Evolutionary conservation across 768 basidiomycete species (phyloP), one percentile per base, ranked within the genome.

Genomic region (Suillus brevipes): DNA sequence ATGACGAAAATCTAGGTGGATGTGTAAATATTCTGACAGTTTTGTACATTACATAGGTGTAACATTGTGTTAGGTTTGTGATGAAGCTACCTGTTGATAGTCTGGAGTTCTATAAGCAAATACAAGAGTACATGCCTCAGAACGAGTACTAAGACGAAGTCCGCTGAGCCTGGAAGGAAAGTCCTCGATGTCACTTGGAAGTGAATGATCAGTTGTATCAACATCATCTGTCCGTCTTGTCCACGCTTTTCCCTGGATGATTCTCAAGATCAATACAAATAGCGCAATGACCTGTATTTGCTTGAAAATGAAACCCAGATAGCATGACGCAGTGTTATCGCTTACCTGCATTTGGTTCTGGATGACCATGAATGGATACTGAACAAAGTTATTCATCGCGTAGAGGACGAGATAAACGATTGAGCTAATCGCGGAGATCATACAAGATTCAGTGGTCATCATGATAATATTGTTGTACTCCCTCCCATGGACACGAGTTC

Each of bases 1-100:
- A 74, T 87, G 81, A 81, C 78, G 63, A 89, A 89, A 75, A 68
- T 76, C 55, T 74, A 61, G 45, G 16, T 10, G 40, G 18, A 10
- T 16, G 7, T 36, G 38, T 58, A 10, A 40, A 59, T 42, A 14
- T 37, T 55, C 10, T 13, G 20, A 36, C 31, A 12, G 38, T 20
- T 59, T 10, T 59, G 58, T 59, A 59, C 40, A 59, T 28, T 59
- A 18, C 28, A 9, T 31, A 59, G 38, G 25, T 42, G 38, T 40
- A 3, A 42, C 25, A 25, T 42, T 42, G 12, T 31, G 58, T 31
- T 58, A 25, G 6, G 40, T 12, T 40, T 40, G 18, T 31, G 40
- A 42, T 14, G 18, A 12, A 42, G 58, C 2, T 42, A 28, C 20
- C 42, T 59, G 10, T 20, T 18, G 14, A 23, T 40, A 28, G 20